phyloP scores from a whole-genome alignment of 2,329 filamentous ascomycete species.

The Stylonectria norvegica region DNA sequence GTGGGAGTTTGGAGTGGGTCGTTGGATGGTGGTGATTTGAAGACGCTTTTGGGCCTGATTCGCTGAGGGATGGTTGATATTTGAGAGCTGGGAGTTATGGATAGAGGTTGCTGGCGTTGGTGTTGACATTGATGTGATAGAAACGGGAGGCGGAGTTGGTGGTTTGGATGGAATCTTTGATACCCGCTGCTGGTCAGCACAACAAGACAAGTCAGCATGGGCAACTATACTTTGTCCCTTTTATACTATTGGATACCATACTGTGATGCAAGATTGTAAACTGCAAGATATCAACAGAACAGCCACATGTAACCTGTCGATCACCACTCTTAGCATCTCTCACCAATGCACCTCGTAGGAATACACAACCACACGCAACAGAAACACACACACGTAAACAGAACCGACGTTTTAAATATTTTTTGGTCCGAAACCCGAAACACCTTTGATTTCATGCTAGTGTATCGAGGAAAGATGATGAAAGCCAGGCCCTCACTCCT shows the following conservation, averaged over 20 bases:
- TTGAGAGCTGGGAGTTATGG: not conserved
- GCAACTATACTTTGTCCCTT: not conserved
- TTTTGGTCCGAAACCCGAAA: constrained; percentile 40
- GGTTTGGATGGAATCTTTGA: constrained; percentile 1
- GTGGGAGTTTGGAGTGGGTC: constrained; percentile 19
- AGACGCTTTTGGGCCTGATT: not conserved
- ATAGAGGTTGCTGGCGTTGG: too few species aligned
- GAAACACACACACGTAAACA: not conserved
- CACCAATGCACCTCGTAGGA: not conserved
- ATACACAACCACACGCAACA: not conserved
- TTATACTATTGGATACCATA: constrained; percentile 6
- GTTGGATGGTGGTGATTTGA: constrained; percentile 12
- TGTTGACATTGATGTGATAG: too few species aligned
- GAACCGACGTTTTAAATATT: constrained; percentile 15
- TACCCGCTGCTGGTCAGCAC: constrained; percentile 11
- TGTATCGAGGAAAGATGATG: constrained; percentile 34
- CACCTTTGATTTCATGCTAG: constrained; percentile 44
- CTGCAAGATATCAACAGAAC: not conserved
- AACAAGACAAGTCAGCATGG: not conserved
- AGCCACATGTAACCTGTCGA: not conserved
- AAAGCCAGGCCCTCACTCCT: constrained; percentile 26
- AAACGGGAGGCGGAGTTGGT: too few species aligned
- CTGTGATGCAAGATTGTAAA: not conserved
- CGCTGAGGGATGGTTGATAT: not conserved
- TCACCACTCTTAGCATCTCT: not conserved